These are phyloP conservation scores for Podospora didyma DNA, from an alignment of 495 filamentous ascomycete species.

Conservation along the genomic window DNA sequence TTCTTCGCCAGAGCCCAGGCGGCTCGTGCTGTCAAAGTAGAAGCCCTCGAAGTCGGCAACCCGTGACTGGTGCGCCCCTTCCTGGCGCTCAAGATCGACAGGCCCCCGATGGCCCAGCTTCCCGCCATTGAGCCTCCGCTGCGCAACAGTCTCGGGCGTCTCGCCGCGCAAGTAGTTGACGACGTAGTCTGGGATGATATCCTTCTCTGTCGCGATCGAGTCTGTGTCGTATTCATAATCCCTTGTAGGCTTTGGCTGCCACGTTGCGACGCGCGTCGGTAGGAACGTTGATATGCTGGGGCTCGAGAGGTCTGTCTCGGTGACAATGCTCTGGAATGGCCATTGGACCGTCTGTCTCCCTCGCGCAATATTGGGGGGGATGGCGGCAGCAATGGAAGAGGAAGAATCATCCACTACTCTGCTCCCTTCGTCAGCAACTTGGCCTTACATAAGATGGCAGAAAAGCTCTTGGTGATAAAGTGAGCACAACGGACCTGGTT, in stretches of 20 bases:
- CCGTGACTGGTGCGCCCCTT: slow-evolving; percentile 26
- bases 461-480: too few relatives aligned
- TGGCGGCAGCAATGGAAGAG: neutral
- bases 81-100: slow-evolving; percentile 24
- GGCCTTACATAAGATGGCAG: neutral
- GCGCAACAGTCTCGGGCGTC: slow-evolving; percentile 39
- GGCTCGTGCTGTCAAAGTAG: slow-evolving; percentile 4
- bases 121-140: slow-evolving; percentile 33
- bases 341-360: slow-evolving; percentile 26
- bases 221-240: slow-evolving; percentile 7
- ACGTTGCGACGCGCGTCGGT: slow-evolving; percentile 18
- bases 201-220: slow-evolving; percentile 25
- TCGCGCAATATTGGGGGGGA: slow-evolving; percentile 4
- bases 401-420: slow-evolving; percentile 12
- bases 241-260: slow-evolving; percentile 17
- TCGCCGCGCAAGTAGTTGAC: slow-evolving; percentile 42
- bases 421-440: neutral
- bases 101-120: slow-evolving; percentile 26
- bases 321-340: slow-evolving; percentile 31
- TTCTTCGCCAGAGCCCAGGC: slow-evolving; percentile 4
- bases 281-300: slow-evolving; percentile 9
- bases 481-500: slow-evolving; percentile 16
- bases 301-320: slow-evolving; percentile 18
- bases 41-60: slow-evolving; percentile 33
- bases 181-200: slow-evolving; percentile 43